Conservation (phyloP, 257 asterid genomes). For the Scutellaria minor region DNA sequence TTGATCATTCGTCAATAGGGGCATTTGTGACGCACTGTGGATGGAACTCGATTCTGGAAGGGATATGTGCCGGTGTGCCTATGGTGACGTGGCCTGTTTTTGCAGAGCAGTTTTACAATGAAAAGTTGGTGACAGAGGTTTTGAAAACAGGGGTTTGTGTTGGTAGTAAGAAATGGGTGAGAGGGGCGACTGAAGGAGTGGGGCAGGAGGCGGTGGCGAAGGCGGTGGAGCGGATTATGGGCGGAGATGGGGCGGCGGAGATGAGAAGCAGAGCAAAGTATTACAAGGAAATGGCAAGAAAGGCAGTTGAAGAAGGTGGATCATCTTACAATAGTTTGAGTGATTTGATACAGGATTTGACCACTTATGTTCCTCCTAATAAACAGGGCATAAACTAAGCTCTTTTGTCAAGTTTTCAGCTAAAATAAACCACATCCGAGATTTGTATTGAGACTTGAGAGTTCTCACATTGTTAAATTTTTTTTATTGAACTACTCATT, state of each 20-base stretch:
- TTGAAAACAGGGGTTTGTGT: slow-evolving; percentile 46
- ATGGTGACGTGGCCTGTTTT: slow-evolving; percentile 58
- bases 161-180: slow-evolving; percentile 44
- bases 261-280: slow-evolving; percentile 42
- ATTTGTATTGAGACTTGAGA: too few relatives aligned
- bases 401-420: neutral
- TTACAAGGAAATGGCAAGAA: slow-evolving; percentile 44
- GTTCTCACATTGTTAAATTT: too few relatives aligned
- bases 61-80: slow-evolving; percentile 45
- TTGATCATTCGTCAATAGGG: slow-evolving; percentile 39
- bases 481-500: too few relatives aligned
- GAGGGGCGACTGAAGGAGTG: slow-evolving; percentile 43
- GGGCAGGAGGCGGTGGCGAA: slow-evolving; percentile 42
- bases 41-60: slow-evolving; percentile 50
- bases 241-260: slow-evolving; percentile 45
- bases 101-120: slow-evolving; percentile 54
- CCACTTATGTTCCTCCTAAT: slow-evolving; percentile 12
- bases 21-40: slow-evolving; percentile 52
- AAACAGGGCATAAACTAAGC: neutral
- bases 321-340: slow-evolving; percentile 56
- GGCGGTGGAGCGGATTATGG: slow-evolving; percentile 47
- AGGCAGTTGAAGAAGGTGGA: slow-evolving; percentile 66
- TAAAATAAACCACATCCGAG: too few relatives aligned
- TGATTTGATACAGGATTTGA: slow-evolving; percentile 48
- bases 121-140: slow-evolving; percentile 47